Conservation (phyloP, 2,329 filamentous ascomycete species). For the Ramularia collo-cygni region DNA sequence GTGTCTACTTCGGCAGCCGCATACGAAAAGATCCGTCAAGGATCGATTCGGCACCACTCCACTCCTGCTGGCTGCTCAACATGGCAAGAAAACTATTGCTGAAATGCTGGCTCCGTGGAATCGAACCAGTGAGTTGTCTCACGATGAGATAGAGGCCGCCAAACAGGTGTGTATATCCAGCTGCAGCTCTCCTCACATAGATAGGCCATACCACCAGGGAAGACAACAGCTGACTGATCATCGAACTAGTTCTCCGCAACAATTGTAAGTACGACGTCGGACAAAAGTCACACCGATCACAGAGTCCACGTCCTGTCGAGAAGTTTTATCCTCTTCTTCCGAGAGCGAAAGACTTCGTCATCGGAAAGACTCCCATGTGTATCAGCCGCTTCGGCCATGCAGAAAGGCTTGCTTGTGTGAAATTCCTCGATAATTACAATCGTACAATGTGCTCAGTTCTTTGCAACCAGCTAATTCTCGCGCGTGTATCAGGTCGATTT, state of each 20-base stretch:
- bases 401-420: too few relatives aligned
- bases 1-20: slow-evolving; percentile 16
- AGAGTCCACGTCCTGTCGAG: slow-evolving; percentile 1
- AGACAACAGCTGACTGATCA: too few relatives aligned
- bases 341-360: too few relatives aligned
- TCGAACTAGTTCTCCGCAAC: slow-evolving; percentile 11
- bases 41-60: slow-evolving; percentile 41
- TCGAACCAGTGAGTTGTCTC: slow-evolving; percentile 22
- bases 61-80: slow-evolving; percentile 36
- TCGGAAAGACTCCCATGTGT: too few relatives aligned
- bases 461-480: slow-evolving; percentile 7
- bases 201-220: too few relatives aligned
- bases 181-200: neutral
- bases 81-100: slow-evolving; percentile 36
- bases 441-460: too few relatives aligned
- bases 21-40: slow-evolving; percentile 31
- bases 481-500: slow-evolving; percentile 23
- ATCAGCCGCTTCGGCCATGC: too few relatives aligned
- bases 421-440: too few relatives aligned
- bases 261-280: slow-evolving; percentile 6
- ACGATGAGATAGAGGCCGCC: slow-evolving; percentile 18
- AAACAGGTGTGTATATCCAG: slow-evolving; percentile 2
- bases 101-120: slow-evolving; percentile 37
- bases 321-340: too few relatives aligned
- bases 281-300: neutral